Conservation (phyloP, 2,329 filamentous ascomycete genomes). For the Fusarium mangiferae region DNA sequence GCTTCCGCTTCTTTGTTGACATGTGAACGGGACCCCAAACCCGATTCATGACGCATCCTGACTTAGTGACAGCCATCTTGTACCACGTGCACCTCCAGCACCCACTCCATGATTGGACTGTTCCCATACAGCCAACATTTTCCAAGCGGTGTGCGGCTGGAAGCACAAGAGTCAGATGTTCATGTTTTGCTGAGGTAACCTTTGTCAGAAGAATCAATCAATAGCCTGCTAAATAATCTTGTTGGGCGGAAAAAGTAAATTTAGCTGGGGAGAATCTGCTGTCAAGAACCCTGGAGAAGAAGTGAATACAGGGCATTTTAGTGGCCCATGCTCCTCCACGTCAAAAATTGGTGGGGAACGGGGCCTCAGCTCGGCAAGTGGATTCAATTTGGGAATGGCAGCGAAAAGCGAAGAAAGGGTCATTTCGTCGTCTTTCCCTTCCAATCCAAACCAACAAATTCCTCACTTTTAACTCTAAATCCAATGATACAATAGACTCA, state of each 20-base stretch:
- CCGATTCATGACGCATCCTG: constrained; percentile 28
- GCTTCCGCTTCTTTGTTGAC: constrained; percentile 6
- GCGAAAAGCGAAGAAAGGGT: constrained; percentile 6
- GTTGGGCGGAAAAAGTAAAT: background rate
- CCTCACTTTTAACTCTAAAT: constrained; percentile 1
- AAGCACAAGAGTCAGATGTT: constrained; percentile 11
- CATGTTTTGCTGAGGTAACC: background rate
- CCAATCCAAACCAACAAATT: constrained; percentile 20
- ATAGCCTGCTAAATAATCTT: background rate
- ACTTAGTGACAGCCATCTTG: constrained; percentile 1
- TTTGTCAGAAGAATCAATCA: background rate
- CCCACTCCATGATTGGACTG: constrained; percentile 20
- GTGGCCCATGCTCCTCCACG: constrained; percentile 30
- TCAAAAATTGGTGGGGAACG: constrained; percentile 27
- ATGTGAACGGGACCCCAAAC: constrained; percentile 26
- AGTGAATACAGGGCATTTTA: constrained; percentile 11
- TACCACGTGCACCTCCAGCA: constrained; percentile 32
- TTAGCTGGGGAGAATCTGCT: background rate
- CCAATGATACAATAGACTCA: constrained; percentile 6
- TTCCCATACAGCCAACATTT: background rate
- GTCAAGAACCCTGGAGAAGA: background rate
- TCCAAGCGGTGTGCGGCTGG: constrained; percentile 24
- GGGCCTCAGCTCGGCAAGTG: constrained; percentile 24
- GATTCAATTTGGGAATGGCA: constrained; percentile 10
- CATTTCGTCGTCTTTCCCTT: constrained; percentile 9